Evolutionary conservation across 1,284 basidiomycete species (phyloP), one percentile per base, ranked within the genome.

Genomic region (Cerioporus squamosus): DNA sequence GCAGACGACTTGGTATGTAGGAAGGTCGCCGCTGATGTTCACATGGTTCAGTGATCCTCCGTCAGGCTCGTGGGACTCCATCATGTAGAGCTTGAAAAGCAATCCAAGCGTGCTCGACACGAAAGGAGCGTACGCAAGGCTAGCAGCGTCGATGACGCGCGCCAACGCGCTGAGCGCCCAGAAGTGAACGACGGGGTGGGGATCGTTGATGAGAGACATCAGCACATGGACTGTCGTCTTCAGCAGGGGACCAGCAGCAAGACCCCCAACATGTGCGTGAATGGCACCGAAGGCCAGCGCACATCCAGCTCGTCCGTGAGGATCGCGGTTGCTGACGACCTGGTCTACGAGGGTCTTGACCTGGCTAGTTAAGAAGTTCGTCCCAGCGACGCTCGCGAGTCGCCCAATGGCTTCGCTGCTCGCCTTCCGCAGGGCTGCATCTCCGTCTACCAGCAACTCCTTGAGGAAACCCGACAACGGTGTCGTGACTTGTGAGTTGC

Each of bases 201-300:
- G 95, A 72, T 99, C 97, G 60, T 92, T 95, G 69, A 92, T 89
- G 29, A 99, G 84, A 2, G 96, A 98, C 88, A 98, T 95, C 47
- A 98, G 81, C 55, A 99, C 90, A 69, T 98, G 96, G 65, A 98
- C 91, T 0, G 97, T 94, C 0, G 97, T 98, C 76, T 98, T 98
- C 59, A 99, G 83, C 15, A 98, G 82, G 0, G 97, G 95, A 0
- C 95, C 94, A 6, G 95, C 97, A 5, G 93, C 93, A 20, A 99
- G 81, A 38, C 95, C 94, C 15, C 97, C 97, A 36, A 99, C 95
- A 66, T 94, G 85, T 52, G 84, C 87, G 75, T 98, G 98, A 45
- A 99, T 94, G 7, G 94, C 83, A n/a, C 95, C 95, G 66, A 99
- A 95, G 0, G 96, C 93, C 18, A 95, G 75, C 0, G 96, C 95